Evolutionary conservation across 2,329 filamentous ascomycete genomes (phyloP).

Genomic region (Ilyonectria mors-panacis): DNA sequence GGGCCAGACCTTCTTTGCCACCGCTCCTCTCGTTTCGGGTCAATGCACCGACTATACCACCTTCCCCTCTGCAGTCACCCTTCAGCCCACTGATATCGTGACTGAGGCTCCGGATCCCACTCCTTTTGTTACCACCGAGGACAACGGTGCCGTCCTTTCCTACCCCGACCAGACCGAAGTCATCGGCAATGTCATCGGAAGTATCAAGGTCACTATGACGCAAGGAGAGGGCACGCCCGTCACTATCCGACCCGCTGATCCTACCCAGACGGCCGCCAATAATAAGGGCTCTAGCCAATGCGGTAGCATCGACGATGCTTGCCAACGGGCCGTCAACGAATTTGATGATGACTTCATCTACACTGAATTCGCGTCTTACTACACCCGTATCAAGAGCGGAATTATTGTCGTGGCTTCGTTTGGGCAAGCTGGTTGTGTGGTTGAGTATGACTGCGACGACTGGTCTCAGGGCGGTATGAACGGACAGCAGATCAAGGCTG

Average conservation of each 20-base stretch:
- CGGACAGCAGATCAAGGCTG: slow-evolving; percentile 37
- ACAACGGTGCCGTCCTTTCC: slow-evolving; percentile 25
- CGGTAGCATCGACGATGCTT: slow-evolving; percentile 34
- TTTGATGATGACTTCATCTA: slow-evolving; percentile 33
- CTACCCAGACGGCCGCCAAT: slow-evolving; percentile 25
- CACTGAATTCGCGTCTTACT: slow-evolving; percentile 28
- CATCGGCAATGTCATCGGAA: background rate
- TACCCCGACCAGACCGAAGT: slow-evolving; percentile 22
- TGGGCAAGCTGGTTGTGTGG: slow-evolving; percentile 35
- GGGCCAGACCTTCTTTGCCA: slow-evolving; percentile 30
- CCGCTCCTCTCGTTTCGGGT: slow-evolving; percentile 26
- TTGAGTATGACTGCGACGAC: slow-evolving; percentile 33
- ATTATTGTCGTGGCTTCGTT: slow-evolving; percentile 23
- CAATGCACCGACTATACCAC: slow-evolving; percentile 31
- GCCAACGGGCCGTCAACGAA: slow-evolving; percentile 24
- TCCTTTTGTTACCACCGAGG: slow-evolving; percentile 24
- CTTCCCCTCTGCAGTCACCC: slow-evolving; percentile 31
- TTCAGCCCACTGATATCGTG: slow-evolving; percentile 11
- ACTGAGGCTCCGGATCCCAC: no score
- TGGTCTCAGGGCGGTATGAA: slow-evolving; percentile 32
- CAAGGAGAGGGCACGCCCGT: slow-evolving; percentile 17
- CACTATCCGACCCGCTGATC: background rate
- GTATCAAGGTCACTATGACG: slow-evolving; percentile 21
- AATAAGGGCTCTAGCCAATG: slow-evolving; percentile 39
- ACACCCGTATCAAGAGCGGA: slow-evolving; percentile 26